Conservation (phyloP, 83 land plant species). For the Diphasiastrum complanatum region DNA sequence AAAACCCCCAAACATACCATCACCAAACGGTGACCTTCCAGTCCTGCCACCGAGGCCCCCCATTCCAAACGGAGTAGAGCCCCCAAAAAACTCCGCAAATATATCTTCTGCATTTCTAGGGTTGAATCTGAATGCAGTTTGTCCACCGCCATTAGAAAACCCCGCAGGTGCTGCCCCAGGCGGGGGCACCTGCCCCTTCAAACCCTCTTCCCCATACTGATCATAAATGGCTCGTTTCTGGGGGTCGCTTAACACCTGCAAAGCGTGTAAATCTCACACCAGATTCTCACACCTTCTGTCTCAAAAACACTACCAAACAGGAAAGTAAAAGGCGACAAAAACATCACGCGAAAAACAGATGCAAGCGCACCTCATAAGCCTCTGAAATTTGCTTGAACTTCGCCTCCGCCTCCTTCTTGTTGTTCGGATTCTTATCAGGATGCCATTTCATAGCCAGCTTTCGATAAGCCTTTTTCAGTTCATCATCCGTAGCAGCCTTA, state of each 20-base stretch:
- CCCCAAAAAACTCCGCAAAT: slow-evolving; percentile 18
- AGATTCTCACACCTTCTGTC: background rate
- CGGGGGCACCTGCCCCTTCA: background rate
- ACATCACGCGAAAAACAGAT: background rate
- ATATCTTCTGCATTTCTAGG: slow-evolving; percentile 17
- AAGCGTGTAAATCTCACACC: background rate
- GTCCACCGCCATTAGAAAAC: slow-evolving; percentile 6
- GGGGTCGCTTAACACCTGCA: slow-evolving; percentile 13
- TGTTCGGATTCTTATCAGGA: slow-evolving; percentile 19
- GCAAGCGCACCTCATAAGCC: slow-evolving; percentile 19
- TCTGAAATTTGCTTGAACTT: slow-evolving; percentile 20
- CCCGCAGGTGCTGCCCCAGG: background rate
- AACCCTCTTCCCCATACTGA: slow-evolving; percentile 5
- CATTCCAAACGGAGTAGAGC: slow-evolving; percentile 8
- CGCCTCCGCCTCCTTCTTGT: slow-evolving; percentile 14
- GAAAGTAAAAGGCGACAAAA: background rate
- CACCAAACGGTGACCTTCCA: background rate
- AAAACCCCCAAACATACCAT: slow-evolving; percentile 9
- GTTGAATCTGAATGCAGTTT: slow-evolving; percentile 7
- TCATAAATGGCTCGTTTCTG: slow-evolving; percentile 5
- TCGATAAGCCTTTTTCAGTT: slow-evolving; percentile 16
- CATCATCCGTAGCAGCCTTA: slow-evolving; percentile 19
- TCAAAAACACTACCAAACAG: background rate
- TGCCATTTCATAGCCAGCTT: slow-evolving; percentile 28
- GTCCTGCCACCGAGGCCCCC: slow-evolving; percentile 4